A percentile compares a stretch with the other conserved stretches of the same genome.
These are phyloP conservation scores for Lolium multiflorum DNA, from an alignment of 176 grass and related monocot genomes.

Conservation along the genomic window DNA sequence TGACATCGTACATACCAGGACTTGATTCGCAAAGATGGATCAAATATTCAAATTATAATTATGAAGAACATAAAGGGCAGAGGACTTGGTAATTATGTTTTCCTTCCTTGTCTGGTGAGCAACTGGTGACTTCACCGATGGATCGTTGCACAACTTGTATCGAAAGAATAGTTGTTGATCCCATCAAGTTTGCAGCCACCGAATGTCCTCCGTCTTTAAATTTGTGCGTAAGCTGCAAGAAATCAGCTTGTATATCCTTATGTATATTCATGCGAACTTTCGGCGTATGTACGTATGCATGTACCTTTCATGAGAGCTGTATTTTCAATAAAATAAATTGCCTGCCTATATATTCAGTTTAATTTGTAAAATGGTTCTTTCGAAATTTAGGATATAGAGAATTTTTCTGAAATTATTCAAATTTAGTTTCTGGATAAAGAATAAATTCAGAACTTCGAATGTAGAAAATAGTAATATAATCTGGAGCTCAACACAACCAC, in stretches of 20 bases:
- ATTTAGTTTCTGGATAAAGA: neutral
- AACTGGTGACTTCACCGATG: conserved; percentile 23
- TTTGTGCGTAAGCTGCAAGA: conserved; percentile 19
- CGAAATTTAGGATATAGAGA: neutral
- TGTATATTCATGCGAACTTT: neutral
- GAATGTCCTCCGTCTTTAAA: conserved; percentile 6
- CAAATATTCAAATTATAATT: too few relatives aligned
- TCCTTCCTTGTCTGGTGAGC: conserved; percentile 6
- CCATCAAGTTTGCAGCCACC: neutral
- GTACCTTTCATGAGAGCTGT: too few relatives aligned
- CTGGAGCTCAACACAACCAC: neutral
- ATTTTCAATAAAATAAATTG: too few relatives aligned
- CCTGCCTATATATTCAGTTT: neutral
- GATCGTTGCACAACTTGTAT: neutral
- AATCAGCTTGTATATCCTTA: neutral
- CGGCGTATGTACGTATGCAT: too few relatives aligned
- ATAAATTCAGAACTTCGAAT: neutral
- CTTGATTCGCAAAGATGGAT: too few relatives aligned
- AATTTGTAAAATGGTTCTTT: neutral
- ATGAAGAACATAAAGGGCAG: neutral
- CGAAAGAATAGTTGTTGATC: neutral
- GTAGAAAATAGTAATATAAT: neutral
- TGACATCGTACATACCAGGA: neutral
- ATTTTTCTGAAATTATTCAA: neutral
- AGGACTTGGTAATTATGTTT: neutral